A percentile compares a stretch with the other conserved stretches of the same genome.
These are phyloP conservation scores for Arabis hirsuta DNA, from an alignment of 345 rosid genomes.

Conservation along the genomic window DNA sequence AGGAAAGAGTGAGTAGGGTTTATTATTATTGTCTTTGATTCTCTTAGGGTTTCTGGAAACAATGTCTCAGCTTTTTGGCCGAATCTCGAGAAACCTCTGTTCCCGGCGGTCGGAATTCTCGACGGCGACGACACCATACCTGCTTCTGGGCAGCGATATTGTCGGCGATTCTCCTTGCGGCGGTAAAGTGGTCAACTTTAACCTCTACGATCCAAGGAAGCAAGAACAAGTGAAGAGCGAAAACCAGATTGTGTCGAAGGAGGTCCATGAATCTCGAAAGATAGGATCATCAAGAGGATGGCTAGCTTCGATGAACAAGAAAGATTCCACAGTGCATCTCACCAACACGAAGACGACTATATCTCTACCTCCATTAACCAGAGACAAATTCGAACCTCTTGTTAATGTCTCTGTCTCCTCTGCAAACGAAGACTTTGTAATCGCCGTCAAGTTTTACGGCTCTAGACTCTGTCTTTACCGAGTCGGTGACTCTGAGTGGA, in stretches of 20 bases:
- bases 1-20: neutral
- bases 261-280: neutral
- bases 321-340: slow-evolving; percentile 9
- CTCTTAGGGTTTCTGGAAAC: slow-evolving; percentile 1
- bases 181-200: slow-evolving; percentile 15
- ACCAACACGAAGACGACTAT: neutral
- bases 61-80: neutral
- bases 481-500: neutral
- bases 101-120: neutral
- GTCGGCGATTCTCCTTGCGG: slow-evolving; percentile 25
- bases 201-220: slow-evolving; percentile 29
- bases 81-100: neutral
- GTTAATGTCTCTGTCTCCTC: slow-evolving; percentile 15
- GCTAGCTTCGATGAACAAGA: slow-evolving; percentile 1
- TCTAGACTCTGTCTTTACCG: neutral
- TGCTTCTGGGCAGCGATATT: slow-evolving; percentile 7
- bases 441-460: slow-evolving; percentile 13
- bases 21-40: neutral
- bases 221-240: slow-evolving; percentile 5
- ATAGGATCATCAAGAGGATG: slow-evolving; percentile 19
- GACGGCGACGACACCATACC: slow-evolving; percentile 6
- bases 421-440: neutral
- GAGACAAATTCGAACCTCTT: neutral
- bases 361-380: neutral
- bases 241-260: slow-evolving; percentile 9